Base-by-base conservation (phyloP, 371 early-diverging fungal species). In the Actinomortierella ambigua region DNA sequence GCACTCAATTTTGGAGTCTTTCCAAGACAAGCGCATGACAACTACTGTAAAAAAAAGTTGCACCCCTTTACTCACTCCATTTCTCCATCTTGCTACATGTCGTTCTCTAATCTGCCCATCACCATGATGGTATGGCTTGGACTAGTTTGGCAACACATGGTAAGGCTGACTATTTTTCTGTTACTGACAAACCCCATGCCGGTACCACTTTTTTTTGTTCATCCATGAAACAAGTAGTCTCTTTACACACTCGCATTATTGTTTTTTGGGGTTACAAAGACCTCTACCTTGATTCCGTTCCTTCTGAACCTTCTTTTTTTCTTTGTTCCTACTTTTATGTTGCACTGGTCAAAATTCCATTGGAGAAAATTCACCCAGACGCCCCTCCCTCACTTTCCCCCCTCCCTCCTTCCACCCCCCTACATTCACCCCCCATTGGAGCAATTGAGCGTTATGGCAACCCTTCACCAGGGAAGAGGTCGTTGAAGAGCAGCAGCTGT, bases 141-240 rank as follows among this genome's bases (percentile, higher is more conserved):
- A 34, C 34, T 79, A 94, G 94, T 93, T 93, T 87, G 95, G 94
- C 41, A 95, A 94, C 78, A 94, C 94, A 27, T 94, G 94, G 93
- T 94, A 86, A 73, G 68, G 13, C 42, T 14, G 39, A 46, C 29
- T 13, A 24, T 13, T 23, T 52, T 29, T 23, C 22, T 46, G 6
- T 34, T n/a, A n/a, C n/a, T n/a, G n/a, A n/a, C n/a, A n/a, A n/a
- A n/a, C n/a, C n/a, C n/a, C n/a, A n/a, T n/a, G n/a, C n/a, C n/a
- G n/a, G n/a, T n/a, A n/a, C n/a, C n/a, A n/a, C n/a, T n/a, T n/a
- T n/a, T n/a, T n/a, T n/a, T n/a, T n/a, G n/a, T n/a, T n/a, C n/a
- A n/a, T n/a, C n/a, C n/a, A n/a, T n/a, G 34, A 34, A 34, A 34
- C 34, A 6, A 34, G 7, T 34, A 11, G 34, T 34, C 34, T 34